These are phyloP conservation scores for Neurospora sp. DNA, from an alignment of 495 filamentous ascomycete species.

Conservation along the genomic window DNA sequence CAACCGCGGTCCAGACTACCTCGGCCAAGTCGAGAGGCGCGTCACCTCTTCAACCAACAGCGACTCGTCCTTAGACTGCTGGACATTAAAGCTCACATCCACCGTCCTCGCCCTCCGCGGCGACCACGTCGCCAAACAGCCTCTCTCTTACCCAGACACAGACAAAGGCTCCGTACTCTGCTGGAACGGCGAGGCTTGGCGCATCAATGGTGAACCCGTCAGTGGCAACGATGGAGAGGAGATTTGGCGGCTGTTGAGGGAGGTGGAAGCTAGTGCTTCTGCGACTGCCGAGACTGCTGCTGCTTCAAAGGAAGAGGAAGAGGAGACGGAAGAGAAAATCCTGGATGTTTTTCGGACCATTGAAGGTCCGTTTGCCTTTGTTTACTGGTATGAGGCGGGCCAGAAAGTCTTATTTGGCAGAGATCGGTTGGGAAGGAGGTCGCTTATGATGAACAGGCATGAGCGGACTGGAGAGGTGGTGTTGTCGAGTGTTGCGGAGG, in stretches of 20 bases:
- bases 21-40: conserved; percentile 29
- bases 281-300: neutral
- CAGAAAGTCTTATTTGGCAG: conserved; percentile 64
- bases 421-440: conserved; percentile 79
- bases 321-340: conserved; percentile 25
- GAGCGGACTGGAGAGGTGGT: conserved; percentile 38
- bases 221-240: conserved; percentile 65
- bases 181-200: conserved; percentile 99
- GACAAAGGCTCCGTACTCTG: conserved; percentile 64
- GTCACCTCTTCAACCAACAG: neutral
- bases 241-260: conserved; percentile 51
- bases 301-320: neutral
- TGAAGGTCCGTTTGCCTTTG: conserved; percentile 83
- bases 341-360: conserved; percentile 49
- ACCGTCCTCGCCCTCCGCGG: conserved; percentile 84
- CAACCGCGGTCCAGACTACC: conserved; percentile 43
- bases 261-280: conserved; percentile 30
- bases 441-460: conserved; percentile 50
- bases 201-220: conserved; percentile 44
- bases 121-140: conserved; percentile 58
- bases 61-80: neutral
- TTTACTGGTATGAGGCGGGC: conserved; percentile 62
- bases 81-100: conserved; percentile 54
- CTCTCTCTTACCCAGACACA: conserved; percentile 51
- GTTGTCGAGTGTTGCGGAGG: conserved; percentile 68